Percentiles rank a stretch among this genome's conserved stretches.
Evolutionary conservation across 192 early-diverging fungal genomes (phyloP).

Genomic region (Rhizoclosmatium globosum): DNA sequence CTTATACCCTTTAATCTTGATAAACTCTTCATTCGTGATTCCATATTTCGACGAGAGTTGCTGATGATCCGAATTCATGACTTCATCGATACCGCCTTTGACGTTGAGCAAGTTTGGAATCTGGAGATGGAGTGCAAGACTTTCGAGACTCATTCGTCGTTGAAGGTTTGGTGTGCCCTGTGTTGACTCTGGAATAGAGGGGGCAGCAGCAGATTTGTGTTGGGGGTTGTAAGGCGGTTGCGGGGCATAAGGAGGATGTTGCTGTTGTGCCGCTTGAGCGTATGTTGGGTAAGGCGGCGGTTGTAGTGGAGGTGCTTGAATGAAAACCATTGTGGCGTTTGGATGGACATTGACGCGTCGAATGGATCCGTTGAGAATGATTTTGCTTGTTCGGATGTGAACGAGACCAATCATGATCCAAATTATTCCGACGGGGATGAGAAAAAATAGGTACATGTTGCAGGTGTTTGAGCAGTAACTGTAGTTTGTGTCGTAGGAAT

Average conservation of each 20-base stretch:
- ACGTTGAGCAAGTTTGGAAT: constrained; percentile 21
- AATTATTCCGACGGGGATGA: not conserved
- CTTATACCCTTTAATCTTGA: constrained; percentile 9
- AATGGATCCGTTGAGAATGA: not conserved
- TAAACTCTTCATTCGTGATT: constrained; percentile 12
- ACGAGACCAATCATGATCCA: not conserved
- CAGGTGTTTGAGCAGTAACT: not conserved
- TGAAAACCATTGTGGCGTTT: not conserved
- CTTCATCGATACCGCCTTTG: constrained; percentile 4
- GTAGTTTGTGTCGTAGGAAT: not conserved
- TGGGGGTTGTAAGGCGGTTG: not conserved
- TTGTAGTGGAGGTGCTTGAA: not conserved
- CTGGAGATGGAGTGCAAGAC: constrained; percentile 6
- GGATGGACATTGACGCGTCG: not conserved
- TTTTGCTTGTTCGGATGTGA: not conserved
- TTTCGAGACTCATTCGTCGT: constrained; percentile 8
- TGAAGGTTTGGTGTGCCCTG: not conserved
- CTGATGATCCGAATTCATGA: not conserved
- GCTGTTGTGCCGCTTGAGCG: not conserved
- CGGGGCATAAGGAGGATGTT: not conserved
- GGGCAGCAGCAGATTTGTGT: not conserved
- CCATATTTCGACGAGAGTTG: constrained; percentile 8
- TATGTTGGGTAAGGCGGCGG: not conserved
- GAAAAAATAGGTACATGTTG: not conserved
- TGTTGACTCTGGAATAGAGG: not conserved